Conservation (phyloP, 148 eudicot species). For the Diospyros kaki region DNA sequence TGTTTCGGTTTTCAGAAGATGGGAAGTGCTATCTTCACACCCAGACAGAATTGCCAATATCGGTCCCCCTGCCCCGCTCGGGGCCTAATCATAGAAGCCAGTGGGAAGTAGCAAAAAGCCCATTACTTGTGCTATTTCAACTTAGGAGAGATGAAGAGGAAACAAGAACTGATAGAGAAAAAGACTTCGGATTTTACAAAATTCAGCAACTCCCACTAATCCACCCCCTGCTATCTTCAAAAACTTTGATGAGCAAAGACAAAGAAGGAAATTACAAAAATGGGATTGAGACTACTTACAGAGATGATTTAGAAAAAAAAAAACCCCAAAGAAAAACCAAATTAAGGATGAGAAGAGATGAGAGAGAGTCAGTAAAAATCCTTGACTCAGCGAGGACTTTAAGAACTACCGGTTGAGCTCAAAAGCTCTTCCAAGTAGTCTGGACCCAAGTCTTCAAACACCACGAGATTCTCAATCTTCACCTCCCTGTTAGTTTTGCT, state of each 20-base stretch:
- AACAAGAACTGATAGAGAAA: neutral
- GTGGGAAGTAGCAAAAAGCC: no score
- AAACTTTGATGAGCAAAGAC: conserved; percentile 1
- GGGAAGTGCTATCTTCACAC: no score
- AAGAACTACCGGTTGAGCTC: conserved; percentile 13
- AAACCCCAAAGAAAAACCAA: neutral
- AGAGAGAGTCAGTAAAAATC: neutral
- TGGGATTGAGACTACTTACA: neutral
- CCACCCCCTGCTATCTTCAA: conserved; percentile 9
- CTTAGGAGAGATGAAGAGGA: neutral
- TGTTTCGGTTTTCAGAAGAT: no score
- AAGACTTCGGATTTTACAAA: neutral
- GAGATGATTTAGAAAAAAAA: neutral
- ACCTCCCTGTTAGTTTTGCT: conserved; percentile 11
- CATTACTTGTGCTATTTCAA: no score
- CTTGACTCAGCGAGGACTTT: neutral
- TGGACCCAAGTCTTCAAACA: conserved; percentile 70
- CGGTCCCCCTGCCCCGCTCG: no score
- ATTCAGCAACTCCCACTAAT: neutral
- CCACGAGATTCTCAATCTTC: conserved; percentile 38
- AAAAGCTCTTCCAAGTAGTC: conserved; percentile 71
- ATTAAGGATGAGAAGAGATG: neutral
- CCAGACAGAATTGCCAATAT: no score
- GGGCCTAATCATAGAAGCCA: no score
- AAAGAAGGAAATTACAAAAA: neutral